Evolutionary conservation across 2,329 filamentous ascomycete species (phyloP).

Genomic region (Didymella glomerata): DNA sequence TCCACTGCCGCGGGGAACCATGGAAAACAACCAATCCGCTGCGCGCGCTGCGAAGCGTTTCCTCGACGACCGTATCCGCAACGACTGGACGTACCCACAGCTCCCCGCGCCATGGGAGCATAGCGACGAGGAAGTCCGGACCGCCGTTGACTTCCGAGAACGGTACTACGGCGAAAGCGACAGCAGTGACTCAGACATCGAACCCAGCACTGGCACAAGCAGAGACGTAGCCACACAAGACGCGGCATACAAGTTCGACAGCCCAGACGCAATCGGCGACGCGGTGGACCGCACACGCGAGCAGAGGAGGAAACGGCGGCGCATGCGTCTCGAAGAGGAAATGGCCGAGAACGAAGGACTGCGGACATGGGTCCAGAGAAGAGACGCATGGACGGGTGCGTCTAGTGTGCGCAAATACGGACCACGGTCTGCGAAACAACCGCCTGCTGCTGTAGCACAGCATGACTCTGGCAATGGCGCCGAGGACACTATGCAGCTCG

Average conservation of each 20-base stretch:
- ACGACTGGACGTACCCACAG: constrained; percentile 57
- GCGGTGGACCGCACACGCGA: constrained; percentile 44
- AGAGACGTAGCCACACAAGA: constrained; percentile 36
- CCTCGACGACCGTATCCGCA: constrained; percentile 54
- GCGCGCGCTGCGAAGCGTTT: constrained; percentile 53
- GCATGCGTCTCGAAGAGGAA: constrained; percentile 52
- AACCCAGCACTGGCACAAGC: constrained; percentile 15
- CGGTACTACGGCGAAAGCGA: constrained; percentile 54
- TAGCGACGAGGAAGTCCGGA: constrained; percentile 46
- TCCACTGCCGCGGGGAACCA: constrained; percentile 18
- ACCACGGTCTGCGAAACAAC: constrained; percentile 1
- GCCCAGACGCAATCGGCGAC: constrained; percentile 55
- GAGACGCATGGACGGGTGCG: constrained; percentile 88
- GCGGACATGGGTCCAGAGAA: constrained; percentile 77
- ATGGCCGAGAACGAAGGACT: constrained; percentile 80
- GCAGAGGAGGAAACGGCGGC: constrained; percentile 50
- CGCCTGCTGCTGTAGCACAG: constrained; percentile 6
- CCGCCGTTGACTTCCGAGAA: constrained; percentile 52
- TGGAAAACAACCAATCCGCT: constrained; percentile 54
- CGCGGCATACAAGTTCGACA: constrained; percentile 55
- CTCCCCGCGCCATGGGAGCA: constrained; percentile 44
- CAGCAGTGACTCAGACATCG: constrained; percentile 33
- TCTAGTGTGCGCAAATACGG: constrained; percentile 55
- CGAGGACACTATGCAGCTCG: constrained; percentile 8
- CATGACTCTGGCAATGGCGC: constrained; percentile 10